Base-by-base conservation (phyloP, 169 alveolate species). In the Plasmodium sp. region DNA sequence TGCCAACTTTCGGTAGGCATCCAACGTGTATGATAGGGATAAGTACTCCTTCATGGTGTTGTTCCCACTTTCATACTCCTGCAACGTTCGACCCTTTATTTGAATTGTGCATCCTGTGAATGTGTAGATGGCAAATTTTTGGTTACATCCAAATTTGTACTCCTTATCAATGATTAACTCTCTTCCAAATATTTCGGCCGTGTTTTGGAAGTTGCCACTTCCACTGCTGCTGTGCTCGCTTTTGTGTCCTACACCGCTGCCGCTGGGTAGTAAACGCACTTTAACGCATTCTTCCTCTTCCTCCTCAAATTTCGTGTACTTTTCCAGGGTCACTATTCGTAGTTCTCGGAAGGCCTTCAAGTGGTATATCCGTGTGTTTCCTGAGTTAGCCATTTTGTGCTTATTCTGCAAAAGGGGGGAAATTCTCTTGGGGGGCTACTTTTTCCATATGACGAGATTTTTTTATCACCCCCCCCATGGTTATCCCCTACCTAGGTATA, bases 51-150 rank as follows among this genome's bases (percentile, higher is more conserved):
- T 96, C 98, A 98, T 97, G 14, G 98, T 93, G 43, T 79, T 84
- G 84, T 97, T 96, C 39, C 92, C 85, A n/a, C 98, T 97, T 81
- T 97, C 98, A 92, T 97, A 97, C 86, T 98, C 98, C 97, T 97
- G 98, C 67, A 95, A 96, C 27, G 97, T 97, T 45, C 58, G 91
- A 39, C 99, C 99, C 51, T 96, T 95, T 74, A 98, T 96, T 94
- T 98, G 99, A 54, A 97, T 72, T 41, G 97, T 90, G 83, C 98
- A 97, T 18, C 98, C 99, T 31, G 97, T 96, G 98, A 97, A 98
- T 41, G 99, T 97, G 86, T 95, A 98, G 22, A 98, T 95, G 41
- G 99, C 98, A 73, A 98, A 92, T 43, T 96, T 94, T 43, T 97
- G 97, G 14, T 97, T 97, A 7, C 94, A 98, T 14, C 95, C 97